Conservation (phyloP, 2,329 filamentous ascomycete species). For the Leptographium lundbergii region DNA sequence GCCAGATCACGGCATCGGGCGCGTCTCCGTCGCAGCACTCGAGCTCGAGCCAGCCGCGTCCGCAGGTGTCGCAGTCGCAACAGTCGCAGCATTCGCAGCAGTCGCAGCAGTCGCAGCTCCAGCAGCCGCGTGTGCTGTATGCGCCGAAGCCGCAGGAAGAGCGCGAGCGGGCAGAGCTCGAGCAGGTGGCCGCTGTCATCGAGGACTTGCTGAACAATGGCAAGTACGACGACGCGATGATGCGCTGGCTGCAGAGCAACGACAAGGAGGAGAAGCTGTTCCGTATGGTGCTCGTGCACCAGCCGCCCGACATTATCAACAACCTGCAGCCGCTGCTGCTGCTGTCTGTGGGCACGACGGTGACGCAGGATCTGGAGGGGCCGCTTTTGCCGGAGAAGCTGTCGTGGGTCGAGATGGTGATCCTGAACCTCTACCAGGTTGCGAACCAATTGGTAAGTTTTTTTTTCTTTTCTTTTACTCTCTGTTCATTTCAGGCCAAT, state of each 20-base stretch:
- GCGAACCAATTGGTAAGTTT: constrained; percentile 37
- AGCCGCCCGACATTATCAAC: constrained; percentile 38
- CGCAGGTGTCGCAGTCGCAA: constrained; percentile 3
- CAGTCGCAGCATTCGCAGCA: constrained; percentile 4
- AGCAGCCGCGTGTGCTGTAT: constrained; percentile 21
- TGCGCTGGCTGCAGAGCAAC: constrained; percentile 53
- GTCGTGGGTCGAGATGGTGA: constrained; percentile 46
- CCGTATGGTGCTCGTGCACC: constrained; percentile 37
- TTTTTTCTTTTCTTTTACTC: not conserved
- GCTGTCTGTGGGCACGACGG: constrained; percentile 51
- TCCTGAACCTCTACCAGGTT: constrained; percentile 38
- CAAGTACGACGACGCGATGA: constrained; percentile 48
- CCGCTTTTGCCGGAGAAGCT: constrained; percentile 42
- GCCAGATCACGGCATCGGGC: constrained; percentile 4
- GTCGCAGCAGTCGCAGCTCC: constrained; percentile 6
- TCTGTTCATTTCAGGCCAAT: not conserved
- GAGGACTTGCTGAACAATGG: constrained; percentile 48
- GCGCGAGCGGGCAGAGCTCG: constrained; percentile 40
- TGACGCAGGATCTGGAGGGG: constrained; percentile 45
- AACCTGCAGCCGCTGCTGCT: constrained; percentile 48
- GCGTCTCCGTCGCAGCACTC: constrained; percentile 13
- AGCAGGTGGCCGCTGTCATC: constrained; percentile 44
- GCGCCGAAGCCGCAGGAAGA: constrained; percentile 28
- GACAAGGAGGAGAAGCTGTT: constrained; percentile 49
- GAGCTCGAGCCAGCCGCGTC: constrained; percentile 13